These are phyloP conservation scores for Diaporthe citriasiana DNA, from an alignment of 2,329 filamentous ascomycete genomes.

Conservation along the genomic window DNA sequence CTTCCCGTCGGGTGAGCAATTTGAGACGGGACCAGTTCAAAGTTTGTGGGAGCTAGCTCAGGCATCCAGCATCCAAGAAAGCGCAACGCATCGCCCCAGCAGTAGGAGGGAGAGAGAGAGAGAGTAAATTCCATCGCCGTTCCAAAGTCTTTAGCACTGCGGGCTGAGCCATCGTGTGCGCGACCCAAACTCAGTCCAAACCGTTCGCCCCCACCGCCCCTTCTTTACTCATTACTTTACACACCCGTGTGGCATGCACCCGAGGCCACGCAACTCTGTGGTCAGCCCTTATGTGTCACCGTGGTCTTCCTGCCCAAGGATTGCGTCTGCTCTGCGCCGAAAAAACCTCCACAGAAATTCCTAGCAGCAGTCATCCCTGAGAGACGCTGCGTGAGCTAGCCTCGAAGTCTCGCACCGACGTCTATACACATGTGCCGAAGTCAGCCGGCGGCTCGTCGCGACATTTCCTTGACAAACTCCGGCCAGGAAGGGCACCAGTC, in stretches of 20 bases:
- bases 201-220: background rate
- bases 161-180: background rate
- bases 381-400: background rate
- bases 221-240: background rate
- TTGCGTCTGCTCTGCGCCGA: background rate
- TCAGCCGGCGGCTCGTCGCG: constrained; percentile 30
- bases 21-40: constrained; percentile 1
- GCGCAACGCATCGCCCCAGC: background rate
- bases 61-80: background rate
- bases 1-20: constrained; percentile 24
- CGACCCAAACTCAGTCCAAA: constrained; percentile 1
- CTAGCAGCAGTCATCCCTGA: background rate
- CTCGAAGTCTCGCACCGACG: background rate
- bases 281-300: background rate
- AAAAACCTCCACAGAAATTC: background rate
- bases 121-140: background rate
- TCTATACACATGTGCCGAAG: background rate
- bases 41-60: constrained; percentile 2
- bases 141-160: background rate
- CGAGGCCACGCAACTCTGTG: background rate
- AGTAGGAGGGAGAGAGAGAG: background rate
- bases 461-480: constrained; percentile 42
- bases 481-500: constrained; percentile 45
- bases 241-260: constrained; percentile 1
- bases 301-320: background rate